These are phyloP conservation scores for Selenicereus undatus DNA, from an alignment of 148 eudicot species.

Conservation along the genomic window DNA sequence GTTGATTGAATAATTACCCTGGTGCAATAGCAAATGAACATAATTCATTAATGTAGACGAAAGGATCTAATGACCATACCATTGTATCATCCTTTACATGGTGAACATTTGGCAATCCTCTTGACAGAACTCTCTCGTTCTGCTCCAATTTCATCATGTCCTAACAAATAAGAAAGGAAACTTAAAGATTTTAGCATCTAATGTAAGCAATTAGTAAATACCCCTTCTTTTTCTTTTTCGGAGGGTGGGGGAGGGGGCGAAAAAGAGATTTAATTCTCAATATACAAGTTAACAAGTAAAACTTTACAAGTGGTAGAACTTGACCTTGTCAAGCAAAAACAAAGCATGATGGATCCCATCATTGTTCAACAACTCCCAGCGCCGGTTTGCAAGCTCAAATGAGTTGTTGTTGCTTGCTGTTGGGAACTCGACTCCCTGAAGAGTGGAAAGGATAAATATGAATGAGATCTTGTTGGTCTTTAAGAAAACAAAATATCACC, in stretches of 20 bases:
- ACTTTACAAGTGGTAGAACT: background rate
- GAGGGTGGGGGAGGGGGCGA: background rate
- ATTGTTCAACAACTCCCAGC: constrained; percentile 69
- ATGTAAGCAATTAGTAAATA: background rate
- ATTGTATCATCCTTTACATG: constrained; percentile 71
- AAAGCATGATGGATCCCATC: constrained; percentile 50
- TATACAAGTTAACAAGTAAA: background rate
- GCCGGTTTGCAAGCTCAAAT: constrained; percentile 73
- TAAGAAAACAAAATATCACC: constrained; percentile 37
- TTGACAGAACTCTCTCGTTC: constrained; percentile 58
- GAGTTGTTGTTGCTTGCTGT: constrained; percentile 71
- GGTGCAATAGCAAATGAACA: background rate
- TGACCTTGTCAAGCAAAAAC: constrained; percentile 80
- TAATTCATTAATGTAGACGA: background rate
- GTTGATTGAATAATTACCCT: background rate
- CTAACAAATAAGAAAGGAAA: constrained; percentile 32
- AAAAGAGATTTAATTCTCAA: background rate
- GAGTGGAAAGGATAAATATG: constrained; percentile 21
- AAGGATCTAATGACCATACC: constrained; percentile 35
- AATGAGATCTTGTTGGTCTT: background rate
- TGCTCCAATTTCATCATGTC: constrained; percentile 92
- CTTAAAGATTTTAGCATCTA: background rate
- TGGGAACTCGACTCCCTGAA: constrained; percentile 90
- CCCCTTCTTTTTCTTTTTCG: background rate
- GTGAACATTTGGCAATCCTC: constrained; percentile 70